Conservation (phyloP, 2,329 filamentous ascomycete genomes). For the Colletotrichum tanaceti region DNA sequence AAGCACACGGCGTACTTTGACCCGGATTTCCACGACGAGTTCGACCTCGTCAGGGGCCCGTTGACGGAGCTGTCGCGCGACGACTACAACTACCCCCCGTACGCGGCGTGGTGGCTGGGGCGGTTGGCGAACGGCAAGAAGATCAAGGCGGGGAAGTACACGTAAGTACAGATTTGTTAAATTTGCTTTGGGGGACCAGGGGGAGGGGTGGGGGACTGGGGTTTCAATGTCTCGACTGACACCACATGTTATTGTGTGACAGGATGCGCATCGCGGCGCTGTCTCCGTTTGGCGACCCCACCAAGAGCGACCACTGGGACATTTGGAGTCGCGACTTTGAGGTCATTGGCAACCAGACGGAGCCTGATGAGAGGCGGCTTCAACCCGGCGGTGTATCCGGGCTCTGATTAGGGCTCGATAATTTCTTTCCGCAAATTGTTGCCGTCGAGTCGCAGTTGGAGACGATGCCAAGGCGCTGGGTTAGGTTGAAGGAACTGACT, state of each 20-base stretch:
- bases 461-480: background rate
- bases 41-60: constrained; percentile 27
- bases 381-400: no score
- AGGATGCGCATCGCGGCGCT: constrained; percentile 39
- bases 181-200: no score
- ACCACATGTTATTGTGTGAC: no score
- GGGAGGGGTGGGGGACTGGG: no score
- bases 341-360: constrained; percentile 1
- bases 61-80: constrained; percentile 23
- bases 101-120: constrained; percentile 35
- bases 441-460: no score
- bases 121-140: constrained; percentile 24
- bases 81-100: constrained; percentile 12
- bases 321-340: constrained; percentile 14
- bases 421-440: no score
- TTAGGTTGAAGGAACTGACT: no score
- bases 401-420: background rate
- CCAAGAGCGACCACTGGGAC: constrained; percentile 32
- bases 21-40: constrained; percentile 24
- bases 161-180: constrained; percentile 23
- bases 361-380: background rate
- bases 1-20: constrained; percentile 13
- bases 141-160: constrained; percentile 36
- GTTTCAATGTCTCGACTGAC: no score
- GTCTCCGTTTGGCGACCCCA: constrained; percentile 31